These are phyloP conservation scores for Sporothrix mexicana DNA, from an alignment of 2,329 filamentous ascomycete species.

Conservation along the genomic window DNA sequence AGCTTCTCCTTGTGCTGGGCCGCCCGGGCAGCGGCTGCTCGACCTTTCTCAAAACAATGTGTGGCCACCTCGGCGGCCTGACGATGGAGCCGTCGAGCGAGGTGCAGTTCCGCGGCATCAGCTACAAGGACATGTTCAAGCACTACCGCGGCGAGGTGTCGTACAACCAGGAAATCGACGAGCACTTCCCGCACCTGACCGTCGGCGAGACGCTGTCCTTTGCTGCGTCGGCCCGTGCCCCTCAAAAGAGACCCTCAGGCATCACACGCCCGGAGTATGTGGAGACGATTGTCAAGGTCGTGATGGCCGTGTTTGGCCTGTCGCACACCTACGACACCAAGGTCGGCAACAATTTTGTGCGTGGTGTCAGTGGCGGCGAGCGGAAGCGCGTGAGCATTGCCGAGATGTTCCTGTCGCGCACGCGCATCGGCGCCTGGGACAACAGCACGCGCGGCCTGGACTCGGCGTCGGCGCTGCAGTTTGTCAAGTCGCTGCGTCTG, in stretches of 20 bases:
- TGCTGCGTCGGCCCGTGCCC: constrained; percentile 74
- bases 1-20: constrained; percentile 63
- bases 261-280: constrained; percentile 57
- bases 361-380: constrained; percentile 68
- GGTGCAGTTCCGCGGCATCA: constrained; percentile 32
- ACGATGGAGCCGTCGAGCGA: constrained; percentile 48
- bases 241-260: constrained; percentile 50
- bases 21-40: constrained; percentile 64
- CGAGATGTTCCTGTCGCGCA: constrained; percentile 63
- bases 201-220: constrained; percentile 82
- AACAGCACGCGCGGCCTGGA: constrained; percentile 71
- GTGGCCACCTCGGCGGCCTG: constrained; percentile 65
- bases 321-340: constrained; percentile 74
- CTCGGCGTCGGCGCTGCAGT: constrained; percentile 68
- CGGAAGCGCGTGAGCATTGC: constrained; percentile 78
- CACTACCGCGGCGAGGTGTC: constrained; percentile 46
- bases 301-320: constrained; percentile 78
- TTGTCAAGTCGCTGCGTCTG: constrained; percentile 65
- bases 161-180: constrained; percentile 84
- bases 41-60: constrained; percentile 66
- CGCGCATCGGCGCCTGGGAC: constrained; percentile 67
- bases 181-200: constrained; percentile 77
- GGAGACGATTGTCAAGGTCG: constrained; percentile 64
- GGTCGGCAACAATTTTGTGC: constrained; percentile 70
- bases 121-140: constrained; percentile 44